These are phyloP conservation scores for Endoconidiophora laricicola DNA, from an alignment of 2,329 filamentous ascomycete species.

Conservation along the genomic window DNA sequence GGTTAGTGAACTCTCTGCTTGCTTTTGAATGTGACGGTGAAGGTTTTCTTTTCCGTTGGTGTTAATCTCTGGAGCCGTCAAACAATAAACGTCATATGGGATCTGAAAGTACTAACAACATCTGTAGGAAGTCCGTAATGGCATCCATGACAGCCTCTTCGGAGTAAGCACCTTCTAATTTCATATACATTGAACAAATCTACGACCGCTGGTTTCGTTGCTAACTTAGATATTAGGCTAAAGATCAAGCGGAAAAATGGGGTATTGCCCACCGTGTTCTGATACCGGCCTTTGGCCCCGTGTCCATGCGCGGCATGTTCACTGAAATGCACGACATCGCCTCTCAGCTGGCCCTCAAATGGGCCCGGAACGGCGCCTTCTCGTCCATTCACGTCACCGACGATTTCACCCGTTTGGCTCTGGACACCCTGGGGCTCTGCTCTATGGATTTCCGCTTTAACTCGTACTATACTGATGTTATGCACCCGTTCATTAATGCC, in stretches of 20 bases:
- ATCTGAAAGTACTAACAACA: slow-evolving; percentile 1
- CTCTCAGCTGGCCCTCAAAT: slow-evolving; percentile 48
- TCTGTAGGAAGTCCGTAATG: slow-evolving; percentile 36
- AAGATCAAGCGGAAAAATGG: slow-evolving; percentile 41
- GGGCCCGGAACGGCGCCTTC: slow-evolving; percentile 44
- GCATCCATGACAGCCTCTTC: slow-evolving; percentile 49
- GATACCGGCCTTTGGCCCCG: slow-evolving; percentile 52
- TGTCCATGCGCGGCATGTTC: slow-evolving; percentile 53
- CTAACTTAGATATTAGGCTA: slow-evolving; percentile 20
- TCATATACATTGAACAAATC: neutral
- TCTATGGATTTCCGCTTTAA: slow-evolving; percentile 62
- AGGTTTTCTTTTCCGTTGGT: slow-evolving; percentile 7
- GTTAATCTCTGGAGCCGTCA: neutral
- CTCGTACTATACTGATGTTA: slow-evolving; percentile 49
- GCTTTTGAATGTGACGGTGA: no score
- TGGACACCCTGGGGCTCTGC: slow-evolving; percentile 57
- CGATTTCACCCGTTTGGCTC: slow-evolving; percentile 55
- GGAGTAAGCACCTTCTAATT: slow-evolving; percentile 27
- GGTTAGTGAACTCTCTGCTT: slow-evolving; percentile 14
- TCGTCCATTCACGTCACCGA: slow-evolving; percentile 42
- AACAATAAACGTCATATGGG: neutral
- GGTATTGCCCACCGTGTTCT: slow-evolving; percentile 48
- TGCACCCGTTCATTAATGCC: slow-evolving; percentile 53
- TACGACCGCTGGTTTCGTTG: slow-evolving; percentile 10
- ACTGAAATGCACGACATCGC: slow-evolving; percentile 53